phyloP scores from a whole-genome alignment of 306 rosid genomes.

The Rosa multiflora region DNA sequence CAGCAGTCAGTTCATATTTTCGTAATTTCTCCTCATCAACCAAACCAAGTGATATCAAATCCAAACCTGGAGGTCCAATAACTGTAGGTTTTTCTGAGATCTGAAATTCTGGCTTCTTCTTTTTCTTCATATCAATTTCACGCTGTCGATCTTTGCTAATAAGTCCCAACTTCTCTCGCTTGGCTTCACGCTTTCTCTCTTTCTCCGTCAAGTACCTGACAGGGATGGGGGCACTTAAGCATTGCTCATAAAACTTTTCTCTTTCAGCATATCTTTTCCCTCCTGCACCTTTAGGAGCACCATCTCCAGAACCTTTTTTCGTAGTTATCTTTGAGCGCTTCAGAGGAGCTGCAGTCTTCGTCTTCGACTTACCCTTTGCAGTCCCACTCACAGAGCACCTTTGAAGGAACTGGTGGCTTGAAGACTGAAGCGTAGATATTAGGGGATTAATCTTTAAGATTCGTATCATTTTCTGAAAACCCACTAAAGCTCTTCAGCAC shows the following conservation, averaged over 20 bases:
- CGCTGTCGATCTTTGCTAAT: too few species aligned
- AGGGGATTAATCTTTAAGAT: conserved; percentile 30
- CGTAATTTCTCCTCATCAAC: too few species aligned
- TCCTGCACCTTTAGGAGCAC: conserved; percentile 26
- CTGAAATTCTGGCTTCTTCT: too few species aligned
- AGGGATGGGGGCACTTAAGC: conserved; percentile 78
- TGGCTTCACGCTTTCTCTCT: conserved; percentile 58
- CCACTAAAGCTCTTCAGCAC: neutral
- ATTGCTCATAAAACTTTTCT: conserved; percentile 56
- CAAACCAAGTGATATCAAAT: too few species aligned
- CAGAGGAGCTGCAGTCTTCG: conserved; percentile 32
- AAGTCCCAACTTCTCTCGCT: too few species aligned
- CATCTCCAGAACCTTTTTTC: conserved; percentile 35
- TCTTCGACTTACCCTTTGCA: conserved; percentile 49
- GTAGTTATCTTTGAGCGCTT: conserved; percentile 43
- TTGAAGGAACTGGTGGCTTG: conserved; percentile 39
- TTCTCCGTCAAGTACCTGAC: conserved; percentile 45
- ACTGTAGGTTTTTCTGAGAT: too few species aligned
- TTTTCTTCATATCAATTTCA: too few species aligned
- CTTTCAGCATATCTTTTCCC: conserved; percentile 40
- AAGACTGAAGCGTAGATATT: conserved; percentile 19
- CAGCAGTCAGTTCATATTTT: too few species aligned
- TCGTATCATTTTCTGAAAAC: conserved; percentile 32
- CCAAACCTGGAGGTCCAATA: too few species aligned
- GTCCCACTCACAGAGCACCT: conserved; percentile 51